A percentile compares a stretch with the other conserved stretches of the same genome.
Conservation (phyloP, 2,329 filamentous ascomycete species). For the Trichoderma brevicompactum region DNA sequence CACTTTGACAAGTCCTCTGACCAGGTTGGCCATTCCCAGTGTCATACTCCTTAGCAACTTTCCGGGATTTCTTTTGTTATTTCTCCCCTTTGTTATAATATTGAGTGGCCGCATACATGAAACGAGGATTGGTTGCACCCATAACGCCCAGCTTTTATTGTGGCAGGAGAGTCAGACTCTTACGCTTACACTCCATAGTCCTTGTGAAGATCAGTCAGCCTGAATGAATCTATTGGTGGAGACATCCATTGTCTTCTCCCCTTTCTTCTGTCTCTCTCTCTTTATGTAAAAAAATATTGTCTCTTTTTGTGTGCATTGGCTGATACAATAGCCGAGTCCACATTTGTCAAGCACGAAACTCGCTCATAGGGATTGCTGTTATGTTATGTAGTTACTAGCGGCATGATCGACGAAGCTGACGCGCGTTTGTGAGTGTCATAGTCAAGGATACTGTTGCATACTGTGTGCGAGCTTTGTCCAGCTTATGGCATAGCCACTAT, state of each 20-base stretch:
- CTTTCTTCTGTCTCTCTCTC: background rate
- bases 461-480: background rate
- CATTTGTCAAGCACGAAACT: background rate
- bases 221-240: background rate
- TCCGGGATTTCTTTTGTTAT: background rate
- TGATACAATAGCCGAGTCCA: background rate
- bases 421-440: background rate
- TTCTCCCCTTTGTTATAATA: background rate
- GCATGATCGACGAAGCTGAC: constrained; percentile 15
- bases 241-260: background rate
- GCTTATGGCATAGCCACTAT: background rate
- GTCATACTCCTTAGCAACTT: background rate
- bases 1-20: background rate
- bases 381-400: constrained; percentile 1
- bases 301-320: too few relatives aligned
- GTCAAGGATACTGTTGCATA: background rate
- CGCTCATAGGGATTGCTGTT: background rate
- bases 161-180: background rate
- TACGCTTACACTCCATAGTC: background rate
- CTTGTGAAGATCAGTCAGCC: background rate
- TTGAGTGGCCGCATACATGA: background rate
- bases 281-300: background rate
- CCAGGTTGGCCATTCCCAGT: background rate
- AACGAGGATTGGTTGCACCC: background rate
- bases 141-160: background rate